phyloP scores from a whole-genome alignment of 139 green algal species.

The Spirogloea muscicola region DNA sequence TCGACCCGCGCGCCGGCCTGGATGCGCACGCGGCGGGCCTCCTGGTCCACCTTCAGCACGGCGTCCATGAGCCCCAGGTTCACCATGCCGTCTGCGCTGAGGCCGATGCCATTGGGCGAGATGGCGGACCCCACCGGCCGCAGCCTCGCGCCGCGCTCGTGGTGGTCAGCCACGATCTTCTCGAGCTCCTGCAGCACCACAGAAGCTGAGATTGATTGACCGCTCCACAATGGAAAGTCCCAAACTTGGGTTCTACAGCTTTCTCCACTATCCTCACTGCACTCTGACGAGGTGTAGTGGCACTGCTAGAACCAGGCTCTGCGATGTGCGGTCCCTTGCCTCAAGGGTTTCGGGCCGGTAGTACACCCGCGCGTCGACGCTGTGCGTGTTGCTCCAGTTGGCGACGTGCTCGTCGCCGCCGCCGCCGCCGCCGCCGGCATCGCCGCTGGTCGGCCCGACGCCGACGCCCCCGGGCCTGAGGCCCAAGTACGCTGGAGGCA shows the following conservation, averaged over 20 bases:
- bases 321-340: too few species aligned
- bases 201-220: too few species aligned
- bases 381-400: constrained; percentile 95
- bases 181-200: constrained; percentile 87
- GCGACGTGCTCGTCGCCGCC: constrained; percentile 60
- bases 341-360: constrained; percentile 76
- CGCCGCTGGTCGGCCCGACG: too few species aligned
- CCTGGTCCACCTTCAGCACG: constrained; percentile 73
- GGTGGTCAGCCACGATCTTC: constrained; percentile 61
- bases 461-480: too few species aligned
- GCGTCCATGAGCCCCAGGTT: constrained; percentile 84
- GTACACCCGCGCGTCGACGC: constrained; percentile 54
- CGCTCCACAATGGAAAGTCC: too few species aligned
- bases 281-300: too few species aligned
- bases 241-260: too few species aligned
- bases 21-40: constrained; percentile 60
- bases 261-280: too few species aligned
- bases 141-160: constrained; percentile 58
- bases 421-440: too few species aligned
- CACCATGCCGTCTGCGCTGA: constrained; percentile 81
- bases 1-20: constrained; percentile 75
- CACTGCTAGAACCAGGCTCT: too few species aligned
- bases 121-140: constrained; percentile 77
- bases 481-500: too few species aligned
- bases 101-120: constrained; percentile 85